Percentiles rank a stretch among this genome's conserved stretches.
phyloP scores from a whole-genome alignment of 441 rosid genomes.

The Syzygium syzygioides region DNA sequence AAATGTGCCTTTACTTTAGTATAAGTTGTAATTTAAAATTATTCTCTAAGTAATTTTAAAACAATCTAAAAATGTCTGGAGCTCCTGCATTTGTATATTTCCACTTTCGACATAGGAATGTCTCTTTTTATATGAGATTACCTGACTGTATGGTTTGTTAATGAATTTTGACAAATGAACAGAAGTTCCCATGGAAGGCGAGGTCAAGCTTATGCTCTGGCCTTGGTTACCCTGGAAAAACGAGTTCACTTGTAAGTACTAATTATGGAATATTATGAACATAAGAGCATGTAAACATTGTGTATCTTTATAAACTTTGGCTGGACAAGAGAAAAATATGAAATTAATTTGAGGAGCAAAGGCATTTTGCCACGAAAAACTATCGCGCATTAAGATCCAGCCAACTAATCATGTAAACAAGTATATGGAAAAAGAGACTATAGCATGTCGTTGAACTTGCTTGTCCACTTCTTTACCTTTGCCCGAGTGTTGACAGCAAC shows the following conservation, averaged over 20 bases:
- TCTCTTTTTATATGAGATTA: not conserved
- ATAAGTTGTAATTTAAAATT: not conserved
- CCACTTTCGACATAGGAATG: not conserved
- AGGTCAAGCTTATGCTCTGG: not conserved
- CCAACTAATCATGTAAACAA: too few relatives aligned
- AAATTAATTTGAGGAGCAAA: not conserved
- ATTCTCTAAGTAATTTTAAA: not conserved
- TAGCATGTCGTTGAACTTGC: not conserved
- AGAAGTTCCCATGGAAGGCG: too few relatives aligned
- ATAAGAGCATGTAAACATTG: not conserved
- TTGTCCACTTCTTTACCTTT: not conserved
- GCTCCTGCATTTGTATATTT: not conserved
- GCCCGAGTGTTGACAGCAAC: too few relatives aligned
- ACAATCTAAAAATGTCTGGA: not conserved
- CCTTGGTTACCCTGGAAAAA: not conserved
- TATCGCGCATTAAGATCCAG: too few relatives aligned
- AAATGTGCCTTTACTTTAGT: not conserved
- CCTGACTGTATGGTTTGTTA: not conserved
- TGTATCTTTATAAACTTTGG: not conserved
- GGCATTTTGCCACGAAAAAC: not conserved
- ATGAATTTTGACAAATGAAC: rapidly evolving
- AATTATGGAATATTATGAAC: too few relatives aligned
- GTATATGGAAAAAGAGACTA: not conserved
- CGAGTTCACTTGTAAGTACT: not conserved
- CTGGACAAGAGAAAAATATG: not conserved